These are phyloP conservation scores for Lumnitzera littorea DNA, from an alignment of 345 rosid genomes.

Conservation along the genomic window DNA sequence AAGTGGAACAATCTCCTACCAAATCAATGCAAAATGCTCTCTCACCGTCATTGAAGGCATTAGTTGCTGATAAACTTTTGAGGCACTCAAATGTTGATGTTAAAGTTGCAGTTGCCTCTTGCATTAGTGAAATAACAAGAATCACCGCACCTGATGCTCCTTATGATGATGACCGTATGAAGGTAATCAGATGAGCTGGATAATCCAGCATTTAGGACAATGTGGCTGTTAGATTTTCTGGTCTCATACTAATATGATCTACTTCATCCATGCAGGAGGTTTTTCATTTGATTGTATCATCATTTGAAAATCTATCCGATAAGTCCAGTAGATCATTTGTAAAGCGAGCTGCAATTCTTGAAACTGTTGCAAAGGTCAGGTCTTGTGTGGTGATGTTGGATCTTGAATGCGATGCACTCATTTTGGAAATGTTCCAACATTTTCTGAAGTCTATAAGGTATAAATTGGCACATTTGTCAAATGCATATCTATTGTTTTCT, in stretches of 20 bases:
- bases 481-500: background rate
- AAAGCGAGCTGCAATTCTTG: slow-evolving; percentile 79
- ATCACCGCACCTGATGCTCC: slow-evolving; percentile 99
- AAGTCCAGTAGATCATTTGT: slow-evolving; percentile 56
- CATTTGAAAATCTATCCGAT: slow-evolving; percentile 65
- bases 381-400: slow-evolving; percentile 99
- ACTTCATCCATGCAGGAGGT: slow-evolving; percentile 48
- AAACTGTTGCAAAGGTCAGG: slow-evolving; percentile 94
- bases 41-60: slow-evolving; percentile 57
- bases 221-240: too few relatives aligned
- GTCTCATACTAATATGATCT: background rate
- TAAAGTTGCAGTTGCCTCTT: slow-evolving; percentile 83
- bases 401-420: slow-evolving; percentile 84
- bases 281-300: slow-evolving; percentile 81
- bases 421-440: slow-evolving; percentile 83
- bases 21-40: slow-evolving; percentile 66
- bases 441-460: slow-evolving; percentile 84
- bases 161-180: slow-evolving; percentile 84
- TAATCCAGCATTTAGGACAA: too few relatives aligned
- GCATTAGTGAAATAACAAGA: slow-evolving; percentile 96
- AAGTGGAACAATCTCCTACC: slow-evolving; percentile 83
- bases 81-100: slow-evolving; percentile 66
- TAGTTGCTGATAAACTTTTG: slow-evolving; percentile 54
- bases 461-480: background rate
- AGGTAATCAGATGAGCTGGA: slow-evolving; percentile 26